Percentiles rank a stretch among this genome's conserved stretches.
Conservation (phyloP, 768 basidiomycete genomes). For the Naganishia antarctica region DNA sequence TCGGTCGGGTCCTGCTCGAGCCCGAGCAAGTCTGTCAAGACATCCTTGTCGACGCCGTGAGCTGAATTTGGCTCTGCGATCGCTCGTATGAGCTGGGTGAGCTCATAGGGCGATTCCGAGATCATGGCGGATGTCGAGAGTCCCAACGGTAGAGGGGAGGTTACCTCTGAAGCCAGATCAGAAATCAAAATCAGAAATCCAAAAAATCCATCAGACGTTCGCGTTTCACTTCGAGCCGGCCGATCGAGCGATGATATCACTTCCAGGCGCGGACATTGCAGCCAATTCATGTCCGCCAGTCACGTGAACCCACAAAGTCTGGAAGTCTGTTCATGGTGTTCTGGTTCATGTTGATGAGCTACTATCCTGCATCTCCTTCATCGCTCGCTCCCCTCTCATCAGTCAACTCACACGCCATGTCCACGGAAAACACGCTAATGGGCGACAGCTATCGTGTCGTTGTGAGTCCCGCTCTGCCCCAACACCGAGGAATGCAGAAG, state of each 20-base stretch:
- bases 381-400: no score
- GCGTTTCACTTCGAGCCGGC: not conserved
- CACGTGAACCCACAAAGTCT: not conserved
- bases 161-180: not conserved
- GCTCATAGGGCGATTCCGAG: not conserved
- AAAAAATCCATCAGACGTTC: not conserved
- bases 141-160: not conserved
- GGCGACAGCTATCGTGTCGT: not conserved
- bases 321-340: not conserved
- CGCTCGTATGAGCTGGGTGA: conserved; percentile 3
- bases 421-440: conserved; percentile 2
- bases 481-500: no score
- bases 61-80: conserved; percentile 15
- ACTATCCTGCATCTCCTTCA: no score
- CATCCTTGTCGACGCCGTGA: conserved; percentile 14
- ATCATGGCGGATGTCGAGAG: not conserved
- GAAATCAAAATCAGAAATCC: not conserved
- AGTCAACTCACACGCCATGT: no score
- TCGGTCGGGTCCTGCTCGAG: conserved; percentile 12
- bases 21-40: conserved; percentile 1
- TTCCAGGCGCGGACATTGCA: not conserved
- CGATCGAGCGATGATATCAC: conserved; percentile 1
- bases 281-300: conserved; percentile 5
- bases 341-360: not conserved
- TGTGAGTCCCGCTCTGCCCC: not conserved